phyloP scores from a whole-genome alignment of 345 rosid genomes.

The Boechera divaricarpa region DNA sequence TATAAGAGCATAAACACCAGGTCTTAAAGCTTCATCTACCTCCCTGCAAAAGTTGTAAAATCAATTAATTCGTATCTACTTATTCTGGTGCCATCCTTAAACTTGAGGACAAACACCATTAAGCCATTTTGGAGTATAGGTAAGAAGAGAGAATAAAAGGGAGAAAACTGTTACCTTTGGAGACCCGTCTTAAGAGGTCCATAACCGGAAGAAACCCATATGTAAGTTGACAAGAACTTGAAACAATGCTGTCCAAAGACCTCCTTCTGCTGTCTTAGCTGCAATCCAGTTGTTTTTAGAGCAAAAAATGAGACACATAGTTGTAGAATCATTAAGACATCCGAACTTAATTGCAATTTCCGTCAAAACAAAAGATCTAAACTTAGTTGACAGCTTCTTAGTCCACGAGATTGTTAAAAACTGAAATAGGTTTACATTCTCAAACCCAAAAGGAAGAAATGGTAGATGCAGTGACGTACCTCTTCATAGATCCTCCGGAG shows the following conservation, averaged over 20 bases:
- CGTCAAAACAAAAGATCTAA: background rate
- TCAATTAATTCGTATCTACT: conserved; percentile 18
- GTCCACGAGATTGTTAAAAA: background rate
- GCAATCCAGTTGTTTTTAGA: conserved; percentile 37
- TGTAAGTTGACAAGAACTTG: conserved; percentile 77
- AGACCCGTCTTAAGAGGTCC: conserved; percentile 81
- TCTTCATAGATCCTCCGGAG: conserved; percentile 94
- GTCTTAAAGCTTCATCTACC: conserved; percentile 83
- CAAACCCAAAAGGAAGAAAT: conserved; percentile 6
- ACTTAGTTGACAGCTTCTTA: background rate
- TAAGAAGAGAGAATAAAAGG: background rate
- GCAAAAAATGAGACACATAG: conserved; percentile 9
- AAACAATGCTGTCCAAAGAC: conserved; percentile 70
- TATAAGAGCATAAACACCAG: conserved; percentile 87
- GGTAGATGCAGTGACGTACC: conserved; percentile 51
- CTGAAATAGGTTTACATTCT: conserved; percentile 4
- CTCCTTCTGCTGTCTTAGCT: conserved; percentile 88
- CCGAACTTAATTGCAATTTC: background rate
- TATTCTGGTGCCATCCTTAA: background rate
- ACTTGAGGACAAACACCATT: conserved; percentile 16
- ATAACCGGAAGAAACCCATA: conserved; percentile 74
- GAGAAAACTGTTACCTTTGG: conserved; percentile 58
- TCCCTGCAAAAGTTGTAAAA: conserved; percentile 61
- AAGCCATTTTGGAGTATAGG: conserved; percentile 15
- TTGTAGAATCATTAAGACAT: conserved; percentile 11